Evolutionary conservation across 2,329 filamentous ascomycete species (phyloP), one percentile per base, ranked within the genome.

Genomic region (Lasiodiplodia citricola): DNA sequence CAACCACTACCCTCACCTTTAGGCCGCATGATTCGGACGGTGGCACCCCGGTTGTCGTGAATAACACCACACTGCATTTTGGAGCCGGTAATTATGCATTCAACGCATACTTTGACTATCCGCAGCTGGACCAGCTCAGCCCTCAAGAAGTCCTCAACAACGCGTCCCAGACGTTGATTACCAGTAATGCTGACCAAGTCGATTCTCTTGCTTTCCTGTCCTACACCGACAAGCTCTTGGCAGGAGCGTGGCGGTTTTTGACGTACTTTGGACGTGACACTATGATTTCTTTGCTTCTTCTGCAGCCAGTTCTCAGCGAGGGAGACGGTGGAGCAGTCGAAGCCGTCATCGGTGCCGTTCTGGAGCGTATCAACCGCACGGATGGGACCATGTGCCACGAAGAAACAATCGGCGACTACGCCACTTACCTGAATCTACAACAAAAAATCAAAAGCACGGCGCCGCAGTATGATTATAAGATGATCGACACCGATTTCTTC

Each of bases 201-300:
- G 81, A 80, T 0, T 87, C 87, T 0, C 77, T 91, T 0, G 87
- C 87, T 0, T 91, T 91, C 76, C 79, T 91, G 4, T 90, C 89
- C 0, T 91, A 90, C 71, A 86, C 82, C 0, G 80, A 87, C 38
- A 91, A 91, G 71, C 80, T 91, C 0, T 80, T 90, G 2, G 88
- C 89, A 1, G 88, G 88, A 13, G 87, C 87, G 4, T 91, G 88
- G 89, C 80, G 88, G 1, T 91, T 90, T 72, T 76, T 91, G 55
- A 91, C 88, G 0, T 91, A 91, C 73, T 91, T 91, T 77, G 88
- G 88, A 0, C 84, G 88, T 13, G 88, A 91, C 73, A 88, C 85
- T 70, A 88, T 90, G 82, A 88, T 91, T 50, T 82, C 87, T 1
- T 80, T 86, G 16, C 81, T 91, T 0, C 78, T 91, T 0, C 79